phyloP scores from a whole-genome alignment of 768 basidiomycete species.

The Boletales sp. region DNA sequence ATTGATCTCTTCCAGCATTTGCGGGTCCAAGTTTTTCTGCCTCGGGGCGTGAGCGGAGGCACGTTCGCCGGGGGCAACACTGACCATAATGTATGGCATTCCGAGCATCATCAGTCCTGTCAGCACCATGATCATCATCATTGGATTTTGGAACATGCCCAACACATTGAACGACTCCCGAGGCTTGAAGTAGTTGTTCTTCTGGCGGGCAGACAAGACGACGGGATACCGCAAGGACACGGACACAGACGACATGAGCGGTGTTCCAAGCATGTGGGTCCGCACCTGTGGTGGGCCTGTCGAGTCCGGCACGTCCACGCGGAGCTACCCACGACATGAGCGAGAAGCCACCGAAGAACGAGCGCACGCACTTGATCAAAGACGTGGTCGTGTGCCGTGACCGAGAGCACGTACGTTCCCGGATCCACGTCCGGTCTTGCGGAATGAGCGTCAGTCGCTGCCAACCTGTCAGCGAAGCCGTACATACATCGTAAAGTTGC shows the following conservation, averaged over 20 bases:
- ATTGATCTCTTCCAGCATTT: slow-evolving; percentile 60
- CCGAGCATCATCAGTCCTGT: slow-evolving; percentile 65
- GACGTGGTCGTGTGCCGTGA: slow-evolving; percentile 58
- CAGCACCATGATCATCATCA: slow-evolving; percentile 76
- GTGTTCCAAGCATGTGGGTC: slow-evolving; percentile 67
- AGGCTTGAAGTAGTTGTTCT: slow-evolving; percentile 63
- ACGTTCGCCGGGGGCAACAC: neutral
- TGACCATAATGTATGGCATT: slow-evolving; percentile 75
- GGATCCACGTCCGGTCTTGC: slow-evolving; percentile 61
- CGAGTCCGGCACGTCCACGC: slow-evolving; percentile 57
- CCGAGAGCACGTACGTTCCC: slow-evolving; percentile 68
- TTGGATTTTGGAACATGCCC: slow-evolving; percentile 77
- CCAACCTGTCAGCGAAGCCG: neutral
- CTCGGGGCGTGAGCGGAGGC: slow-evolving; percentile 4
- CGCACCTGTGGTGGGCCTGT: slow-evolving; percentile 47
- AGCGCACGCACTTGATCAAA: slow-evolving; percentile 61
- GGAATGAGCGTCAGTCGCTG: slow-evolving; percentile 9
- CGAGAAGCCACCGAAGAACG: neutral
- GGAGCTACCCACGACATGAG: slow-evolving; percentile 42
- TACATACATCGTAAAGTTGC: slow-evolving; percentile 65
- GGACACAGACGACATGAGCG: slow-evolving; percentile 54
- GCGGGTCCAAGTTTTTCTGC: slow-evolving; percentile 77
- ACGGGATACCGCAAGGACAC: slow-evolving; percentile 62
- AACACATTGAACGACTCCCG: slow-evolving; percentile 69
- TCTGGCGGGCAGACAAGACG: slow-evolving; percentile 49